These are phyloP conservation scores for Colletotrichum sp. DNA, from an alignment of 2,329 filamentous ascomycete genomes.

Conservation along the genomic window DNA sequence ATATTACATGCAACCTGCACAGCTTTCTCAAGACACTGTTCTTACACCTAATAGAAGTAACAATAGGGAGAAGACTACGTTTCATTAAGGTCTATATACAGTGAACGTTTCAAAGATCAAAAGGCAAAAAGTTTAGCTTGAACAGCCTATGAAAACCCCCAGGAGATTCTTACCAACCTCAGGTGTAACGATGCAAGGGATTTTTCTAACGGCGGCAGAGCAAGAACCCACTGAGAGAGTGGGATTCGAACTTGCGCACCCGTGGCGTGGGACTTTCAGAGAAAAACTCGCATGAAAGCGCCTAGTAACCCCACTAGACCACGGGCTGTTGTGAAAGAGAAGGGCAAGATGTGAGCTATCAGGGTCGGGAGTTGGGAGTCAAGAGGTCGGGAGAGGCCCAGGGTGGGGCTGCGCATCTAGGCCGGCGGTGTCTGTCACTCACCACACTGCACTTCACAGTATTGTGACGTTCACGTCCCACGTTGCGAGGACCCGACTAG, in stretches of 20 bases:
- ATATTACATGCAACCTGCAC: background rate
- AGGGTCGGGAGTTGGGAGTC: background rate
- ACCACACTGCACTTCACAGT: background rate
- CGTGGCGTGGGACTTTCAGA: background rate
- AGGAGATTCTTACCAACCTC: conserved; percentile 8
- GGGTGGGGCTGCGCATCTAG: background rate
- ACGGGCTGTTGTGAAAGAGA: background rate
- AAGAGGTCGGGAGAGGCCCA: background rate
- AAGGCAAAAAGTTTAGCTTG: background rate
- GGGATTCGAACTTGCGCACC: conserved; percentile 6
- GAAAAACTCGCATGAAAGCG: background rate
- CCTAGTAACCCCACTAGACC: background rate
- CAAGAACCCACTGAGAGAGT: background rate
- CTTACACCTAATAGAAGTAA: background rate
- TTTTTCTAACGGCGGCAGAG: conserved; percentile 3
- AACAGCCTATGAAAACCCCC: background rate
- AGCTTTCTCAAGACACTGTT: background rate
- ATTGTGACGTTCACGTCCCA: background rate
- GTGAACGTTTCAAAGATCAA: background rate
- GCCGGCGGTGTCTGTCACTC: background rate
- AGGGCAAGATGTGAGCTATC: background rate
- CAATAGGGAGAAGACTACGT: background rate
- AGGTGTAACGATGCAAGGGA: conserved; percentile 1
- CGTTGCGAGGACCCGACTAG: background rate
- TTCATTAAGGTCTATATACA: background rate